Base-by-base conservation (phyloP, 495 filamentous ascomycete species). In the Xylaria intraflava region DNA sequence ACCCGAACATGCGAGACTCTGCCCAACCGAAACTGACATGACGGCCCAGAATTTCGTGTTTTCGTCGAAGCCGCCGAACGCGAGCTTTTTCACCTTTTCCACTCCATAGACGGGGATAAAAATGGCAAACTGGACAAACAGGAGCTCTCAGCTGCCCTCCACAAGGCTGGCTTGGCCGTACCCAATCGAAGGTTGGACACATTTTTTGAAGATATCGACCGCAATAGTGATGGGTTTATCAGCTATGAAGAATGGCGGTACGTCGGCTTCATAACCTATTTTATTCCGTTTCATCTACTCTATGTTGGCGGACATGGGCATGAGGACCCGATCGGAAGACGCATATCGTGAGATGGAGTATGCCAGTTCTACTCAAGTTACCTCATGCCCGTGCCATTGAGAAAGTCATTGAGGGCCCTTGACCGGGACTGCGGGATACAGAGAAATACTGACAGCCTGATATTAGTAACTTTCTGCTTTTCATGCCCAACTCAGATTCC, bases 181-280 rank as follows among this genome's bases (percentile, higher is more conserved):
- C 85, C 90, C 9, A 82, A 72, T 51, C 76, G 85, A 49, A 86
- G 89, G 62, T 68, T 98, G 19, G 82, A 93, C 56, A 78, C 81
- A 45, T 95, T 98, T 71, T 96, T 98, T 62, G 73, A 76, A 27
- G 85, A 95, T 60, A 87, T 98, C 45, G 93, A 98, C 69, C 80
- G 78, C 64, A 92, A 98, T 68, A 78, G 84, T 51, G 92, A 97
- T 69, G 94, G 85, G 14, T 79, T 80, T 49, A 96, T 98, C 56
- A 87, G 78, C 39, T 98, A 93, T 70, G 81, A 87, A 51, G 93
- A 98, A 75, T 98, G 93, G 93, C 88, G 93, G 92, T 97, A 85
- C 65, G 82, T 68, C 53, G 16, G 22, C 11, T 24, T 41, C 23
- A 24, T 51, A 46, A 55, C 52, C 47, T 49, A 43, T 48, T 24